Conservation (phyloP, 495 filamentous ascomycete species). For the Neurospora terricola region DNA sequence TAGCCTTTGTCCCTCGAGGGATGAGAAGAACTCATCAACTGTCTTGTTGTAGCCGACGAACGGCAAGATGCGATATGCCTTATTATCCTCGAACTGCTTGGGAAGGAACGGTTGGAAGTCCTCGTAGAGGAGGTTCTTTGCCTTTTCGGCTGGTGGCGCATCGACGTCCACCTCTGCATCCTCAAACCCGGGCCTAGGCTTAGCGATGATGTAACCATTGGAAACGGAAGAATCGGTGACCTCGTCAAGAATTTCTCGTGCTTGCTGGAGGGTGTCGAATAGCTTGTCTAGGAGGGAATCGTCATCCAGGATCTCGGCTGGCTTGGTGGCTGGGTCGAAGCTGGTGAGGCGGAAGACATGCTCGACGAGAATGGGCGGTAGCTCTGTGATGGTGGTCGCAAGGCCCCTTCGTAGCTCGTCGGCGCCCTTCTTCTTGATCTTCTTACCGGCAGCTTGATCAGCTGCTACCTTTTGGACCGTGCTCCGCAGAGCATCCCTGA, state of each 20-base stretch:
- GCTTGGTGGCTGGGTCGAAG: constrained; percentile 55
- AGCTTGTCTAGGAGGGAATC: constrained; percentile 54
- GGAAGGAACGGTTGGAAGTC: constrained; percentile 95
- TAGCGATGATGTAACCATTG: constrained; percentile 85
- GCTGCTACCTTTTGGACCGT: constrained; percentile 44
- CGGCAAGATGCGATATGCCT: constrained; percentile 53
- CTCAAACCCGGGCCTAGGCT: constrained; percentile 29
- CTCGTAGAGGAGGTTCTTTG: constrained; percentile 61
- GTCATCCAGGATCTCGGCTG: constrained; percentile 57
- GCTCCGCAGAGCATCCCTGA: constrained; percentile 59
- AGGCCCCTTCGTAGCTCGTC: constrained; percentile 71
- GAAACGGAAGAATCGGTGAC: constrained; percentile 49
- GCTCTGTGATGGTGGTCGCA: constrained; percentile 73
- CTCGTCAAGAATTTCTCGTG: constrained; percentile 49
- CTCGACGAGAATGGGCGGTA: constrained; percentile 77
- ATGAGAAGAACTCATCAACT: constrained; percentile 94
- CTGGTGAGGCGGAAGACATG: constrained; percentile 62
- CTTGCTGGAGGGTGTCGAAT: constrained; percentile 54
- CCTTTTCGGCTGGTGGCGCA: constrained; percentile 19
- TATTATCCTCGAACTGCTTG: constrained; percentile 64
- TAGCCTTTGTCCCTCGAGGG: constrained; percentile 86
- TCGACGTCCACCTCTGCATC: not conserved
- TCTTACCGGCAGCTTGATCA: constrained; percentile 44
- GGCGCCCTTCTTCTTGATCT: constrained; percentile 62
- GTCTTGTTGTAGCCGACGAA: constrained; percentile 84